phyloP scores from a whole-genome alignment of 495 filamentous ascomycete species.

The Sporormia fimetaria region DNA sequence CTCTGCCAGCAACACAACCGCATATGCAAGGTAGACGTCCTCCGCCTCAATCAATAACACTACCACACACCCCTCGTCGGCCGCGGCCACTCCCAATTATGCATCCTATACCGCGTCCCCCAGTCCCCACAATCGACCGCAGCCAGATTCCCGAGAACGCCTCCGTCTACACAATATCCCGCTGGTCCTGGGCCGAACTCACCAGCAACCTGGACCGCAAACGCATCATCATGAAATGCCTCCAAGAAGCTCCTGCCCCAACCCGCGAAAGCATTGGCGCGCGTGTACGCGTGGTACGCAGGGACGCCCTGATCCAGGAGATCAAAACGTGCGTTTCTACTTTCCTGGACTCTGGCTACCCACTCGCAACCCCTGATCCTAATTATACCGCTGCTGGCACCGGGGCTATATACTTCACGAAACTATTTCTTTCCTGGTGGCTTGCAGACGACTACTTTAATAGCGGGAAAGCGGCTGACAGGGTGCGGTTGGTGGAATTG shows the following conservation, averaged over 20 bases:
- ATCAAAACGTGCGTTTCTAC: no score
- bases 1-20: no score
- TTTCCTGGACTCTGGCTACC: background rate
- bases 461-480: background rate
- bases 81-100: no score
- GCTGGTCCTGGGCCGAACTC: constrained; percentile 25
- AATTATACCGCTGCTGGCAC: background rate
- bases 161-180: background rate
- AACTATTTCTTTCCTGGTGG: constrained; percentile 21
- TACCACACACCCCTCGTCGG: no score
- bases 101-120: background rate
- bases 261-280: constrained; percentile 5
- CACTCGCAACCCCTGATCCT: background rate
- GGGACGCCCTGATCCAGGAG: constrained; percentile 12
- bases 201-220: constrained; percentile 18
- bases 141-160: constrained; percentile 2
- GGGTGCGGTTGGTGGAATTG: constrained; percentile 7
- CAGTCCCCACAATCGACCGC: background rate
- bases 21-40: no score
- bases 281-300: constrained; percentile 4
- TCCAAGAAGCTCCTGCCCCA: constrained; percentile 10
- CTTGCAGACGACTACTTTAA: background rate
- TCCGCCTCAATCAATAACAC: no score
- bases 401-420: no score
- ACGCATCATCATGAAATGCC: constrained; percentile 27